phyloP scores from a whole-genome alignment of 768 basidiomycete genomes.

The Lactarius sanguifluus region DNA sequence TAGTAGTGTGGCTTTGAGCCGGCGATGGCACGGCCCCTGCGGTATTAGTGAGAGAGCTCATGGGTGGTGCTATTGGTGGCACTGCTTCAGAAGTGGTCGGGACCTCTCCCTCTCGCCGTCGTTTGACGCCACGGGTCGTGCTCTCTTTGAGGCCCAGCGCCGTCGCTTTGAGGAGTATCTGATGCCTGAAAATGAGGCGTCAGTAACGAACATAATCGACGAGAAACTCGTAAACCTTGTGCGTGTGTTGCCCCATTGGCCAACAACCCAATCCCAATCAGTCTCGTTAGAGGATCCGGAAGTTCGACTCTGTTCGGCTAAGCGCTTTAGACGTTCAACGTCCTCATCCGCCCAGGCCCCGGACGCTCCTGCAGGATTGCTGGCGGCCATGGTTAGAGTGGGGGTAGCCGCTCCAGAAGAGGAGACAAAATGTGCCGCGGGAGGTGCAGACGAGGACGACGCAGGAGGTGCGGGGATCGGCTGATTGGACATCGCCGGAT shows the following conservation, averaged over 20 bases:
- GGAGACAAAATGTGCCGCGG: conserved; percentile 25
- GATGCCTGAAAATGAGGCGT: conserved; percentile 51
- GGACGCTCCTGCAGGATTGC: conserved; percentile 48
- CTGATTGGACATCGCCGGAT: conserved; percentile 27
- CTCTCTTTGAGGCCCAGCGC: conserved; percentile 77
- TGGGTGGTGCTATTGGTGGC: conserved; percentile 18
- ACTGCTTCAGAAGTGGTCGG: conserved; percentile 14
- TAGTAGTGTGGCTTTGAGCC: conserved; percentile 23
- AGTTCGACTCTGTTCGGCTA: conserved; percentile 65
- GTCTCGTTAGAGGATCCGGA: conserved; percentile 49
- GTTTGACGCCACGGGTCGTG: conserved; percentile 60
- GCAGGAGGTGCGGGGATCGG: conserved; percentile 25
- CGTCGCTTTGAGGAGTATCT: conserved; percentile 81
- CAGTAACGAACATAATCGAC: background rate
- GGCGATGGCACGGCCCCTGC: conserved; percentile 24
- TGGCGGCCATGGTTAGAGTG: conserved; percentile 26
- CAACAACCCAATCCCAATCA: conserved; percentile 78
- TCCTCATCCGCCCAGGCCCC: conserved; percentile 83
- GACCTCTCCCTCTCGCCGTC: conserved; percentile 45
- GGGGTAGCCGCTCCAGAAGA: conserved; percentile 22
- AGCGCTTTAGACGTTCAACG: conserved; percentile 60
- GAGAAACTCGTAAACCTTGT: conserved; percentile 52
- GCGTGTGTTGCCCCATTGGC: conserved; percentile 70
- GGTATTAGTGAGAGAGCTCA: conserved; percentile 20
- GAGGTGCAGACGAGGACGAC: conserved; percentile 35